A percentile compares a stretch with the other conserved stretches of the same genome.
Evolutionary conservation across 73 alveolate genomes (phyloP).

Genomic region (Paramecium sexaurelia): DNA sequence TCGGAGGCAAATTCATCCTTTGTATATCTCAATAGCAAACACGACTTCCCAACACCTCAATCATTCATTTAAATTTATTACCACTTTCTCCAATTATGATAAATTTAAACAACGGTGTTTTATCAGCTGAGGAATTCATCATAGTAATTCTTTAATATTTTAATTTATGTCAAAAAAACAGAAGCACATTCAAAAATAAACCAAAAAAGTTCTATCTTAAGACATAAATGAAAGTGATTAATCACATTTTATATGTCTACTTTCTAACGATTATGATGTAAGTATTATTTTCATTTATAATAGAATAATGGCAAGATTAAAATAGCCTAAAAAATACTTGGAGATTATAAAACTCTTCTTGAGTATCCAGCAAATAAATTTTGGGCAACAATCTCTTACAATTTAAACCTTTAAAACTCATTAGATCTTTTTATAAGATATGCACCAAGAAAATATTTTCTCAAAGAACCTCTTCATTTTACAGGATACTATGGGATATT

Average conservation of each 20-base stretch:
- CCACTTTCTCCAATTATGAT: slow-evolving; percentile 73
- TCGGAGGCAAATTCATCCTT: slow-evolving; percentile 73
- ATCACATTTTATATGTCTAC: not conserved
- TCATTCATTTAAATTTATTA: not conserved
- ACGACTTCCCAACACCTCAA: slow-evolving; percentile 83
- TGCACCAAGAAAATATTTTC: slow-evolving; percentile 39
- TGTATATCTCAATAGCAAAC: slow-evolving; percentile 73
- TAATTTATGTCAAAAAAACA: slow-evolving; percentile 21
- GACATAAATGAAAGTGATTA: slow-evolving; percentile 26
- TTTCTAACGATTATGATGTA: not conserved
- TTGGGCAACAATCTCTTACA: slow-evolving; percentile 14
- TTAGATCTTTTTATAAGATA: slow-evolving; percentile 22
- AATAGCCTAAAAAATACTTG: not conserved
- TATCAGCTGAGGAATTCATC: slow-evolving; percentile 23
- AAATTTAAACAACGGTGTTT: slow-evolving; percentile 60
- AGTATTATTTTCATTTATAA: not conserved
- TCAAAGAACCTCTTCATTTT: not conserved
- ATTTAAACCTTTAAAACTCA: not conserved
- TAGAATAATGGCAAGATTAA: not conserved
- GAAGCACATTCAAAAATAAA: not conserved
- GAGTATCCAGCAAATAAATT: not conserved
- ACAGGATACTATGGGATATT: slow-evolving; percentile 1
- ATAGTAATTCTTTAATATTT: slow-evolving; percentile 28
- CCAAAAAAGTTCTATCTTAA: not conserved
- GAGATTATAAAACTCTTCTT: not conserved